Percentiles rank a stretch among this genome's conserved stretches.
These are phyloP conservation scores for Salinomyces thailandicus DNA, from an alignment of 2,329 filamentous ascomycete genomes.

Conservation along the genomic window DNA sequence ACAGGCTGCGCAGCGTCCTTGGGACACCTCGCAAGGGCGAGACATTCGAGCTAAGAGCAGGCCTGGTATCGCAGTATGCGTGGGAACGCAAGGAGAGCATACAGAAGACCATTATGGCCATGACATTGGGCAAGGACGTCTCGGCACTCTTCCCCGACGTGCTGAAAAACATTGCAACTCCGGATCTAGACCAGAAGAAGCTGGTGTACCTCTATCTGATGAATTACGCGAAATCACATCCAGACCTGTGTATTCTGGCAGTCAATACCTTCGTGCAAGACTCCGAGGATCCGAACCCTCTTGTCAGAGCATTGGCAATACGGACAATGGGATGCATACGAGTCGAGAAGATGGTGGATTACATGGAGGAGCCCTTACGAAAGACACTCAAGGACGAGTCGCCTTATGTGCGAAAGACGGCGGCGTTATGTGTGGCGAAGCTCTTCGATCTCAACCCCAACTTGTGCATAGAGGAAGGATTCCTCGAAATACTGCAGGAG, in stretches of 20 bases:
- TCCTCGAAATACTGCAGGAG: constrained; percentile 86
- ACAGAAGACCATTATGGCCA: constrained; percentile 99
- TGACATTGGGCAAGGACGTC: constrained; percentile 98
- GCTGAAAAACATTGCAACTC: constrained; percentile 94
- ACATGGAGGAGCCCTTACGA: constrained; percentile 95
- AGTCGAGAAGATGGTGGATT: constrained; percentile 99
- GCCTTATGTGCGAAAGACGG: constrained; percentile 95
- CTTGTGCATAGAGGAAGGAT: constrained; percentile 94
- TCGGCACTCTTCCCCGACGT: constrained; percentile 95
- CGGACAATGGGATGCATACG: constrained; percentile 97
- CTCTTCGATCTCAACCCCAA: constrained; percentile 87
- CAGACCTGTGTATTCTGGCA: constrained; percentile 93
- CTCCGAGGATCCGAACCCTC: constrained; percentile 93
- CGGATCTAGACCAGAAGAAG: constrained; percentile 96
- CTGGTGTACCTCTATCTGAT: constrained; percentile 97
- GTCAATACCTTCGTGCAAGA: constrained; percentile 99
- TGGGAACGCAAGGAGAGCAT: constrained; percentile 98
- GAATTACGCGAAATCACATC: constrained; percentile 99
- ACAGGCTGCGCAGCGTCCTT: constrained; percentile 89
- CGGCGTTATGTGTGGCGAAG: constrained; percentile 94
- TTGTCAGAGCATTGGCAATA: constrained; percentile 89
- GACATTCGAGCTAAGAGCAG: constrained; percentile 92
- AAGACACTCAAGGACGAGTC: constrained; percentile 97
- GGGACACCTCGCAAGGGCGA: constrained; percentile 90
- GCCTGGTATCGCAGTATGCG: constrained; percentile 94